phyloP scores from a whole-genome alignment of 352 stramenopile genomes.

The Plasmopara halstedii region DNA sequence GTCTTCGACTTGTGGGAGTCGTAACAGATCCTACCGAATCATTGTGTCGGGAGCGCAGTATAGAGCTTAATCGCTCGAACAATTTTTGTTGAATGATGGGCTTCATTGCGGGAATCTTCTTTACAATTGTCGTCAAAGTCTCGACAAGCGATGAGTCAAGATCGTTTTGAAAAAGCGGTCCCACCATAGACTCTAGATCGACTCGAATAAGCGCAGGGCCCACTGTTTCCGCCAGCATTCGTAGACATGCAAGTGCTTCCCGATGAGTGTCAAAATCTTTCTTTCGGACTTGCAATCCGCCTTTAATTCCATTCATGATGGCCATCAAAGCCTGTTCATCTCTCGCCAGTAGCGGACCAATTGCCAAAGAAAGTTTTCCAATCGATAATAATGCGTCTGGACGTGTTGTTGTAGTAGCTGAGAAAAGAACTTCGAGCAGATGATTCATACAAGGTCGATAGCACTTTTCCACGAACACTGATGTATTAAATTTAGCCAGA shows the following conservation, averaged over 20 bases:
- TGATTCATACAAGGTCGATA: conserved; percentile 81
- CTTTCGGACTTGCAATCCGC: conserved; percentile 75
- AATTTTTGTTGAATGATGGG: conserved; percentile 75
- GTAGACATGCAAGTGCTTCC: conserved; percentile 72
- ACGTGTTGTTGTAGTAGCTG: conserved; percentile 64
- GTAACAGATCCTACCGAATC: conserved; percentile 36
- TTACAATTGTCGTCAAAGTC: conserved; percentile 77
- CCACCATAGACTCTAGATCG: conserved; percentile 75
- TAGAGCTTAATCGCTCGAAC: conserved; percentile 73
- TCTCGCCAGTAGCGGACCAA: conserved; percentile 62
- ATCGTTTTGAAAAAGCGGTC: conserved; percentile 76
- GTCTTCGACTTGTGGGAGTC: conserved; percentile 51
- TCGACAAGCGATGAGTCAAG: conserved; percentile 75
- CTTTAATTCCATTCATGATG: conserved; percentile 85
- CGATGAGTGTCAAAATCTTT: conserved; percentile 81
- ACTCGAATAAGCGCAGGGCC: conserved; percentile 65
- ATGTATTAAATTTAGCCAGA: conserved; percentile 85
- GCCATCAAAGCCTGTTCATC: conserved; percentile 72
- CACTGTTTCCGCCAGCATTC: conserved; percentile 75
- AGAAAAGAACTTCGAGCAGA: conserved; percentile 76
- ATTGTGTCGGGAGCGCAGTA: conserved; percentile 48
- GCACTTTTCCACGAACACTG: conserved; percentile 76
- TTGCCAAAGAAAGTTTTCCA: conserved; percentile 76
- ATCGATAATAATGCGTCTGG: conserved; percentile 77
- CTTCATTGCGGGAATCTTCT: conserved; percentile 73